Conservation (phyloP, 768 basidiomycete genomes). For the Gyrodon lividus region DNA sequence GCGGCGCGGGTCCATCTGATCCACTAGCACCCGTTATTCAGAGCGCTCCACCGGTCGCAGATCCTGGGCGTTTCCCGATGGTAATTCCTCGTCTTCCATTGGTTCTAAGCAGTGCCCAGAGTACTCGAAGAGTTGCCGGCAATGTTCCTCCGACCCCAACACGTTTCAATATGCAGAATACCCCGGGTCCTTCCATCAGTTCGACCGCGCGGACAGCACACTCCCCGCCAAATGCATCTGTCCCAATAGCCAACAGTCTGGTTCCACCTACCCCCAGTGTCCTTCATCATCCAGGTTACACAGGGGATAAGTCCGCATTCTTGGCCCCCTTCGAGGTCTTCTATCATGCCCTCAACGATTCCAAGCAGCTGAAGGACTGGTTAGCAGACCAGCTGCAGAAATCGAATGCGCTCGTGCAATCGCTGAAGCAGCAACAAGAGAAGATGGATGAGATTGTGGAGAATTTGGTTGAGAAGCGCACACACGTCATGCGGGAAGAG, state of each 20-base stretch:
- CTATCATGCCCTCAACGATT: conserved; percentile 82
- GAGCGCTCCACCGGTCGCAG: conserved; percentile 66
- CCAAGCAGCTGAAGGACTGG: conserved; percentile 76
- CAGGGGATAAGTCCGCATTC: conserved; percentile 72
- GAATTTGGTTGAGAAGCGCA: conserved; percentile 57
- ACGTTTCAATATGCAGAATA: conserved; percentile 47
- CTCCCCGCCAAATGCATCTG: conserved; percentile 57
- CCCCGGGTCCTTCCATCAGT: conserved; percentile 18
- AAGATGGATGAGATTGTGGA: conserved; percentile 59
- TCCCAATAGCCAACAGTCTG: conserved; percentile 64
- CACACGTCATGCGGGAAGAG: conserved; percentile 60
- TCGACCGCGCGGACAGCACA: conserved; percentile 34
- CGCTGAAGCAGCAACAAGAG: conserved; percentile 59
- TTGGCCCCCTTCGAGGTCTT: conserved; percentile 80
- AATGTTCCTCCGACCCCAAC: conserved; percentile 76
- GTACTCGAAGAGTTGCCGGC: conserved; percentile 49
- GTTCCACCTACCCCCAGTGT: conserved; percentile 72
- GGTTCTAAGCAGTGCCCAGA: conserved; percentile 41
- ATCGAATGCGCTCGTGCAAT: conserved; percentile 53
- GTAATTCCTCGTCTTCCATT: conserved; percentile 64
- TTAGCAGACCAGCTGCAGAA: conserved; percentile 70
- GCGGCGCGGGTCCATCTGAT: conserved; percentile 50
- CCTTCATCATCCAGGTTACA: conserved; percentile 57
- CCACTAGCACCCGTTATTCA: conserved; percentile 68
- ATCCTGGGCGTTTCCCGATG: conserved; percentile 55